Base-by-base conservation (phyloP, 345 rosid genomes). In the Trapa incisa region DNA sequence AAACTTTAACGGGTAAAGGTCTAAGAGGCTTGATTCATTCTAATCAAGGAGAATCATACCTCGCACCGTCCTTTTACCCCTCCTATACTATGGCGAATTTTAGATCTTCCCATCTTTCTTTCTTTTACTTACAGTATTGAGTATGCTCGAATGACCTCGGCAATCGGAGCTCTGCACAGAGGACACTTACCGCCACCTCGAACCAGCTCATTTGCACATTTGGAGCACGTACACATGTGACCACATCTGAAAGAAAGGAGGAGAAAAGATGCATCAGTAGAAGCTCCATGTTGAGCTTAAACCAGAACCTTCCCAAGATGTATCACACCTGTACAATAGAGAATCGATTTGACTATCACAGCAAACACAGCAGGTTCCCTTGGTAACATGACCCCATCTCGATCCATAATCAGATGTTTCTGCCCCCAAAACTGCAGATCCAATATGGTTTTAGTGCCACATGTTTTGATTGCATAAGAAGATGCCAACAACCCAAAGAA, bases 191-290 rank as follows among this genome's bases (percentile, higher is more conserved):
- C 99, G 48, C 96, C 92, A 1, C 88, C 86, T 16, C 96, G 89
- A 47, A 91, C 80, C 74, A 95, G 82, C 80, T 95, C 96, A 57
- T 87, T 91, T 6, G 96, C 98, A 68, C 97, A 91, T 79, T 89
- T 88, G 67, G 93, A 89, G 68, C 97, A 95, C 60, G 96, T 91
- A 77, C 97, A 95, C 99, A 95, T 91, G 80, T 95, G 99, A 61
- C 99, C 99, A 17, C 99, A 95, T 81, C 97, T 95, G 87, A 54
- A 56, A 15, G 43, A 1, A 3, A 58, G 29, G 29, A 15, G 14
- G 14, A 58, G 11, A 17, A 47, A 33, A 43, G 36, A 15, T 15
- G 48, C 57, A 50, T 32, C 61, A 42, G 14, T 17, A 33, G 39
- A 52, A n/a, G 54, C n/a, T 36, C 22, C 47, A 63, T 38, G 16